A percentile compares a stretch with the other conserved stretches of the same genome.
phyloP scores from a whole-genome alignment of 1,139 yeast genomes.

The Candida glucosophila region DNA sequence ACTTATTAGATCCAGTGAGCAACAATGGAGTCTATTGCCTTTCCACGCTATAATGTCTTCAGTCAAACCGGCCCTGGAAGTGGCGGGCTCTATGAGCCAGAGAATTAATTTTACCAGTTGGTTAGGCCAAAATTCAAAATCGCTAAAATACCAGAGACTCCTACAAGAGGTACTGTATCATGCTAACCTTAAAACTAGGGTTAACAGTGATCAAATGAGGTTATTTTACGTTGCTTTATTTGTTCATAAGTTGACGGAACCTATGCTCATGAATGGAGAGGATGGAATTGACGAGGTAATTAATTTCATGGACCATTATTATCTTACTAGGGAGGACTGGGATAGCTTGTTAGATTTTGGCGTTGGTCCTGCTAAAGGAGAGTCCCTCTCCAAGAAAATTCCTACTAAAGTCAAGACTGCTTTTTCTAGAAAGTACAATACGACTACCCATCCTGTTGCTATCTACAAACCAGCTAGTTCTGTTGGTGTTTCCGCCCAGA shows the following conservation, averaged over 20 bases:
- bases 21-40: conserved; percentile 93
- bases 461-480: conserved; percentile 65
- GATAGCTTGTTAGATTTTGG: conserved; percentile 77
- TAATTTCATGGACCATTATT: conserved; percentile 70
- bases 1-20: conserved; percentile 82
- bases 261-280: conserved; percentile 43
- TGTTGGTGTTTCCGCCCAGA: conserved; percentile 25
- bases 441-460: conserved; percentile 73
- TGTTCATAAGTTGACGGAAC: conserved; percentile 44
- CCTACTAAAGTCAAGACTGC: conserved; percentile 72
- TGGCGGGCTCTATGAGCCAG: conserved; percentile 65
- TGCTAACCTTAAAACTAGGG: conserved; percentile 69
- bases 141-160: conserved; percentile 66
- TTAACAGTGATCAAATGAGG: conserved; percentile 69
- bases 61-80: conserved; percentile 67
- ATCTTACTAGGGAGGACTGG: conserved; percentile 85
- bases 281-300: conserved; percentile 64
- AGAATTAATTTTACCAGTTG: conserved; percentile 76
- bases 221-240: conserved; percentile 69
- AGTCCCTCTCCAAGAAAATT: conserved; percentile 46
- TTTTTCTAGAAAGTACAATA: conserved; percentile 79
- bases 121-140: conserved; percentile 88
- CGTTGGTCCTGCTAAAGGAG: conserved; percentile 50
- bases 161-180: conserved; percentile 88
- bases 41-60: conserved; percentile 85